Conservation (phyloP, 2,329 filamentous ascomycete genomes). For the Arthrobotrys musiformis region DNA sequence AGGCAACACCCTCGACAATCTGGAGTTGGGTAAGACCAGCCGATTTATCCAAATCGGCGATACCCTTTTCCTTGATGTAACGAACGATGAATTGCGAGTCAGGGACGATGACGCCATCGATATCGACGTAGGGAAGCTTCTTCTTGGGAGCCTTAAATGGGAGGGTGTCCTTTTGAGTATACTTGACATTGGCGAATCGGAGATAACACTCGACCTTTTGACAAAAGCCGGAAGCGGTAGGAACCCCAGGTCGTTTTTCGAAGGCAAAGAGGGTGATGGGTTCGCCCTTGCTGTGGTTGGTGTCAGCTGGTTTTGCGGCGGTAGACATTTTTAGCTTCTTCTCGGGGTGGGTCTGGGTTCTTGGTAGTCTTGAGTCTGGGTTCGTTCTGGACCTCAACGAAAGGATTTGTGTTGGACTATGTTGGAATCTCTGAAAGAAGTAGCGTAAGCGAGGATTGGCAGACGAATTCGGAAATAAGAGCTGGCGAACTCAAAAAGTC, state of each 20-base stretch:
- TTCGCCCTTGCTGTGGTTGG: neutral
- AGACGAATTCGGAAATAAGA: constrained; percentile 15
- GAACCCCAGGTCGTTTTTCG: constrained; percentile 18
- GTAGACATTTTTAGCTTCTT: too few relatives aligned
- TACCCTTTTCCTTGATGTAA: constrained; percentile 31
- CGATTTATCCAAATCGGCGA: constrained; percentile 39
- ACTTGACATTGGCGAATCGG: constrained; percentile 36
- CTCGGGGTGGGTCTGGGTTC: too few relatives aligned
- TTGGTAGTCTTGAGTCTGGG: neutral
- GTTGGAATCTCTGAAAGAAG: constrained; percentile 27
- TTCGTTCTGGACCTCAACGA: neutral
- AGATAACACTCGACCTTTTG: constrained; percentile 53
- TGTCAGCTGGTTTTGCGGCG: neutral
- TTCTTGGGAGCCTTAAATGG: constrained; percentile 51
- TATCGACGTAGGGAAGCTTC: constrained; percentile 41
- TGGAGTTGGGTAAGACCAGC: constrained; percentile 32
- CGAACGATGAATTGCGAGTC: constrained; percentile 50
- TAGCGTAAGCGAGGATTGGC: constrained; percentile 7
- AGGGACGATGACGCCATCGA: constrained; percentile 23
- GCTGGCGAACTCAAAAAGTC: neutral
- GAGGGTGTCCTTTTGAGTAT: constrained; percentile 37
- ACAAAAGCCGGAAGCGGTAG: constrained; percentile 37
- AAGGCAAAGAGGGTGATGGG: constrained; percentile 46
- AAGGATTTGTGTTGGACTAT: constrained; percentile 39
- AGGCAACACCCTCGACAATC: constrained; percentile 38